Evolutionary conservation across 169 alveolate species (phyloP), one percentile per base, ranked within the genome.

Genomic region (Cryptosporidium viatorum): DNA sequence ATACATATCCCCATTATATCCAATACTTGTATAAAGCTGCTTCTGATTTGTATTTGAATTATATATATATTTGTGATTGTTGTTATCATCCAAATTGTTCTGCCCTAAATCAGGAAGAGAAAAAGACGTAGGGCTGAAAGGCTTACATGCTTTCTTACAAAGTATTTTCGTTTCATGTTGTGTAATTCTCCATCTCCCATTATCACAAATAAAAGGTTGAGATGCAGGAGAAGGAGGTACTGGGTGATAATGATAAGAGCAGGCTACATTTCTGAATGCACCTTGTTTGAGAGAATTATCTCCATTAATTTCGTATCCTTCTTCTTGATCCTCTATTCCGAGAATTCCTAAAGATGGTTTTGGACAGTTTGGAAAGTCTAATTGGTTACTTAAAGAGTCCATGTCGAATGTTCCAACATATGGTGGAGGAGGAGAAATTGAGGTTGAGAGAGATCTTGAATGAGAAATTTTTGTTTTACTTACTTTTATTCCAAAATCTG

Each of bases 341-440:
- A 80, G 67, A 10, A 29, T 41, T 5, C 45, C 51, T 1, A 80
- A 21, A 0, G 80, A 37, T 2, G 89, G 75, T 48, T 41, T 80
- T 67, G 69, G 67, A 80, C 89, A 80, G 21, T n/a, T 62, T 23
- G 89, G 89, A 65, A 59, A 80, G 21, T 80, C 89, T 18, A 80
- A 33, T n/a, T 80, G 89, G 41, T 62, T 80, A 21, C 69, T 62
- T 7, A 80, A 55, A 16, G 59, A 26, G 10, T 80, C 89, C 89
- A 80, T 80, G 10, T 80, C 89, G 62, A 80, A 80, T 8, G 89
- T 80, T 3, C 89, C 89, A 18, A 80, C 89, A 80, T 37, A 80
- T 6, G 89, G 89, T 23, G 65, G 45, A 39, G 89, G 74, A 41
- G 89, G 89, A 7, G 89, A 10, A 26, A 39, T n/a, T 0, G 31